Evolutionary conservation across 2,329 filamentous ascomycete species (phyloP), one percentile per base, ranked within the genome.

Genomic region (Epichloe scottii): DNA sequence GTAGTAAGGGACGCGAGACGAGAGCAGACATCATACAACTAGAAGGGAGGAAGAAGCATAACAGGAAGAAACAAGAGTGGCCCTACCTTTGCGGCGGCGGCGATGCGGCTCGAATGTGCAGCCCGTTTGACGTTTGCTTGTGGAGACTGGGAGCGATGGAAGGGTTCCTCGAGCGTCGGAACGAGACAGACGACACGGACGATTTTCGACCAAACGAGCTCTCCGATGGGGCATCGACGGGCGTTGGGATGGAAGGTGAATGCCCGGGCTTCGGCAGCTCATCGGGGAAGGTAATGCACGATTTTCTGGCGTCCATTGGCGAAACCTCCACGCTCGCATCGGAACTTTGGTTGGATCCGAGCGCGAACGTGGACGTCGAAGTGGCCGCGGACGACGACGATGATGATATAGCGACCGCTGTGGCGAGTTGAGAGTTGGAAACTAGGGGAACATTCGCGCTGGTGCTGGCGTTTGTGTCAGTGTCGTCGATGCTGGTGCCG

Each of bases 241-340:
- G 53, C 33, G 30, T 49, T 11, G 35, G 53, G 37, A 48, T 53
- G 30, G 17, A 41, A n/a, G 54, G 35, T 5, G 55, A 49, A 35
- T 53, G 52, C 15, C 63, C 57, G 26, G 55, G 55, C 53, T 56
- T 61, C 30, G 59, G 56, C 53, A 66, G 64, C 51, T 69, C 67
- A 19, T 61, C 58, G 10, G 66, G 59, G 41, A 67, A 65, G 2
- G 64, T 66, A 45, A 67, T 60, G 46, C 59, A 66, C n/a, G 63
- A 65, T 44, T 63, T 62, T 44, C 51, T 62, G 33, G 56, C 59
- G 63, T 52, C 68, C 66, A 48, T 65, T 62, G 48, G 34, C 15
- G 35, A 53, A 11, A 7, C 17, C 7, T 48, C 35, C 54, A 59
- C 39, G 56, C 60, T 44, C 26, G 61, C 58, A 49, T 55, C 56